phyloP scores from a whole-genome alignment of 1,284 basidiomycete genomes.

The Coniferiporia weirii region DNA sequence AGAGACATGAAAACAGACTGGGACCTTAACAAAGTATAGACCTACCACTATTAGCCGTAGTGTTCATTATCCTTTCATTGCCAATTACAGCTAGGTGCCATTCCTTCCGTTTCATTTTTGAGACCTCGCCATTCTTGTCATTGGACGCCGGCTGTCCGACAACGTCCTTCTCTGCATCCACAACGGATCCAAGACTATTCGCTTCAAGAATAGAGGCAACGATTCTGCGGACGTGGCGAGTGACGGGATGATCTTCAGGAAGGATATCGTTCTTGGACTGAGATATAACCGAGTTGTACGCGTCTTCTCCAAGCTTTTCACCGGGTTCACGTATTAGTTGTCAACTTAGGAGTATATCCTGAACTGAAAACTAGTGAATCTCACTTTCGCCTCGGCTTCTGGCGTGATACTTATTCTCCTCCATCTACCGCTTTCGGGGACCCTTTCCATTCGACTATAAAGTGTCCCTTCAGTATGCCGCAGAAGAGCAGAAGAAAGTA shows the following conservation, averaged over 20 bases:
- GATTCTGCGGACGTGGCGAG: constrained; percentile 65
- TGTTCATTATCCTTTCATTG: constrained; percentile 71
- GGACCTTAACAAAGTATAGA: neutral
- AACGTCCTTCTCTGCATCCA: neutral
- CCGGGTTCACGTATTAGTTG: too few relatives aligned
- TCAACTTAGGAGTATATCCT: too few relatives aligned
- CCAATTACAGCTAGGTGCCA: constrained; percentile 83
- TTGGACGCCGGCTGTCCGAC: constrained; percentile 4
- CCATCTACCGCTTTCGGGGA: too few relatives aligned
- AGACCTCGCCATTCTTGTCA: constrained; percentile 23
- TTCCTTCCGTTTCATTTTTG: constrained; percentile 31
- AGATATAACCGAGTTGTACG: neutral
- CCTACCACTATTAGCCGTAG: constrained; percentile 72
- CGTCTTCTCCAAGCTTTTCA: constrained; percentile 2
- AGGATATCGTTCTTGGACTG: constrained; percentile 58
- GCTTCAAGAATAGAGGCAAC: constrained; percentile 68
- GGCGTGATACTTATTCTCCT: too few relatives aligned
- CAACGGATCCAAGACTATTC: constrained; percentile 63
- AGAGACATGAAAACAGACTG: neutral
- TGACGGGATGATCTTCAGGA: constrained; percentile 62
- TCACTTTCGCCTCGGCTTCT: too few relatives aligned
- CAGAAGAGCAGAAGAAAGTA: too few relatives aligned
- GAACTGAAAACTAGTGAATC: too few relatives aligned
- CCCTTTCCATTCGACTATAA: too few relatives aligned
- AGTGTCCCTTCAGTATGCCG: too few relatives aligned